phyloP scores from a whole-genome alignment of 208 protist species.

The Leishmania lainsoni region DNA sequence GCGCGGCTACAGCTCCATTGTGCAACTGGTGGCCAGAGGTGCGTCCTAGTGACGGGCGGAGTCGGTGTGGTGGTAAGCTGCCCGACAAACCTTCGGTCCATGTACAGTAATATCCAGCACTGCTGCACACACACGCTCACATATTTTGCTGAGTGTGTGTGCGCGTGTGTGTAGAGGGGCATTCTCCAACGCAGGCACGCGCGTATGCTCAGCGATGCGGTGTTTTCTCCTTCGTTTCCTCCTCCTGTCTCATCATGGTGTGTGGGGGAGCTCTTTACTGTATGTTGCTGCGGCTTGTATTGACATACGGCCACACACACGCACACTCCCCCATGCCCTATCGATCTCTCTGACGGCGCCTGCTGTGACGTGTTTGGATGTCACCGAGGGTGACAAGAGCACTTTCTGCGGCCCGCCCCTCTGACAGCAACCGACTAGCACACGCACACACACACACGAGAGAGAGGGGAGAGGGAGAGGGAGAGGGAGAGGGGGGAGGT shows the following conservation, averaged over 20 bases:
- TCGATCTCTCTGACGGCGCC: no score
- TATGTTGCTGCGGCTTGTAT: not conserved
- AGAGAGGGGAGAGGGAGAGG: no score
- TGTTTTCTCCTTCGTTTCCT: not conserved
- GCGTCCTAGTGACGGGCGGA: not conserved
- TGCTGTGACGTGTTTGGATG: no score
- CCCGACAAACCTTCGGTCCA: not conserved
- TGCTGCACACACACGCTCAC: not conserved
- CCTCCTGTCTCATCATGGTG: not conserved
- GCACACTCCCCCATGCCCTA: no score
- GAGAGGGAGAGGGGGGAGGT: no score
- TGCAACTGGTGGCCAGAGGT: slow-evolving; percentile 35
- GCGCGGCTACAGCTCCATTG: slow-evolving; percentile 67
- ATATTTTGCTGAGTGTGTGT: not conserved
- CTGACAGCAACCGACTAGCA: no score
- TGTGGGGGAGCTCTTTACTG: not conserved
- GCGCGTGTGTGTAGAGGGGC: not conserved
- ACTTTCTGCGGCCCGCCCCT: no score
- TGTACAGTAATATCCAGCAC: not conserved
- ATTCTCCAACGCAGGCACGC: not conserved
- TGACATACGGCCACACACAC: not conserved
- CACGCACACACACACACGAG: not conserved
- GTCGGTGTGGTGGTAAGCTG: not conserved
- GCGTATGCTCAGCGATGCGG: not conserved
- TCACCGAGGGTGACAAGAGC: no score